A percentile compares a stretch with the other conserved stretches of the same genome.
phyloP scores from a whole-genome alignment of 2,329 filamentous ascomycete species.

The Aspergillus carbonarius region DNA sequence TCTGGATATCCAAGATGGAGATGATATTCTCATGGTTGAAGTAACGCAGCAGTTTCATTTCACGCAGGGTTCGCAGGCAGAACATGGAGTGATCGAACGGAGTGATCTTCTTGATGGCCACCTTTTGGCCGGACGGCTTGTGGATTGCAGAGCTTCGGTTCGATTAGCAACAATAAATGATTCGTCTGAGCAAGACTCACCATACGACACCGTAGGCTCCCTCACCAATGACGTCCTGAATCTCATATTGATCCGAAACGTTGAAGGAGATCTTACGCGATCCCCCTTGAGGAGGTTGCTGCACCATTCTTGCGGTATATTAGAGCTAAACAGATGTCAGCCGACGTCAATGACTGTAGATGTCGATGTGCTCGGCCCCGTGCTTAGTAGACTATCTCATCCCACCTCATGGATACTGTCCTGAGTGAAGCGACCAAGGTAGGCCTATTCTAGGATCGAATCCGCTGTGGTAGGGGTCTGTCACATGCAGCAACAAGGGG shows the following conservation, averaged over 20 bases:
- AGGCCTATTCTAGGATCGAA: background rate
- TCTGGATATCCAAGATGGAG: conserved; percentile 98
- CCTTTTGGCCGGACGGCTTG: conserved; percentile 97
- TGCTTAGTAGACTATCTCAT: conserved; percentile 2
- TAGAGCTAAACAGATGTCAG: conserved; percentile 13
- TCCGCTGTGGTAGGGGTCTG: background rate
- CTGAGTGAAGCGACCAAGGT: background rate
- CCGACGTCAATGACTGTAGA: background rate
- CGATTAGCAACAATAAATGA: conserved; percentile 13
- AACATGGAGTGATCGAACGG: conserved; percentile 99
- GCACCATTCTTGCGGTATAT: conserved; percentile 36
- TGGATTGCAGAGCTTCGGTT: conserved; percentile 81
- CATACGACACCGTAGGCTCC: conserved; percentile 98
- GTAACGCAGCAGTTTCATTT: conserved; percentile 98
- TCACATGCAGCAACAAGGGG: conserved; percentile 6
- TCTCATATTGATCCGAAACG: conserved; percentile 98
- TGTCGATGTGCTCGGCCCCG: background rate
- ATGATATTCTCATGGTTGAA: conserved; percentile 99
- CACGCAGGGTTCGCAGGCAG: conserved; percentile 89
- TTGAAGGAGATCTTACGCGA: conserved; percentile 98
- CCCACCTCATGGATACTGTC: background rate
- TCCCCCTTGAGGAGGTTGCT: conserved; percentile 52
- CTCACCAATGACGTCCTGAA: conserved; percentile 98
- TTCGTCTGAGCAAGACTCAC: conserved; percentile 54
- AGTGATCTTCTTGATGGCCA: conserved; percentile 99